These are phyloP conservation scores for Aphanomyces invadans DNA, from an alignment of 352 stramenopile species.

Conservation along the genomic window DNA sequence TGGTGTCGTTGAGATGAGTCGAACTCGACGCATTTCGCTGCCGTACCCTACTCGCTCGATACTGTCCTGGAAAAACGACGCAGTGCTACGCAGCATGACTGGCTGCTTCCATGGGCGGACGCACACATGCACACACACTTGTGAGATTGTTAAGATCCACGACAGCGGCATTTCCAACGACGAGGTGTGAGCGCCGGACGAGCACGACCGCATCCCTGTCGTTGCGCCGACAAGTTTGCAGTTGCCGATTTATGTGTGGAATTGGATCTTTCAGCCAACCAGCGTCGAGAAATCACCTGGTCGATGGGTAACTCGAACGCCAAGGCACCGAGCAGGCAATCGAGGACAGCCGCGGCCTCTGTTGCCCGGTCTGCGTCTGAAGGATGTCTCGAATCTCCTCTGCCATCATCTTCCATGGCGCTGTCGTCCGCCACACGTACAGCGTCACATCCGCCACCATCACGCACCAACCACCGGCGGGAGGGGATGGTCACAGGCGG, in stretches of 20 bases:
- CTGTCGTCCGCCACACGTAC: not conserved
- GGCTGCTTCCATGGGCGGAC: not conserved
- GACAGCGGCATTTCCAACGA: no score
- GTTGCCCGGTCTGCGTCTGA: not conserved
- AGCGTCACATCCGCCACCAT: constrained; percentile 3
- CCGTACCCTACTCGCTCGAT: not conserved
- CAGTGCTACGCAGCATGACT: no score
- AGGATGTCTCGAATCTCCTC: not conserved
- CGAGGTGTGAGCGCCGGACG: no score
- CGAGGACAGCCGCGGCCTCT: not conserved
- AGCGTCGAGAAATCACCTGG: not conserved
- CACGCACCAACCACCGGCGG: not conserved
- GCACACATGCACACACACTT: not conserved
- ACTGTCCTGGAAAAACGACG: no score
- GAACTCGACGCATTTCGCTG: no score
- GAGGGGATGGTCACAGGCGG: constrained; percentile 30
- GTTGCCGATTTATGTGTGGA: no score
- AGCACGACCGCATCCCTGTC: no score
- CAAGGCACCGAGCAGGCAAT: not conserved
- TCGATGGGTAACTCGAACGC: not conserved
- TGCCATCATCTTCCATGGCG: not conserved
- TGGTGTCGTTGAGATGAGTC: no score
- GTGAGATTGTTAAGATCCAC: not conserved
- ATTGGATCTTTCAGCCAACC: not conserved
- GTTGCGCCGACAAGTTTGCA: no score